These are phyloP conservation scores for Chaetoscypha palmicola DNA, from an alignment of 2,329 filamentous ascomycete species.

Conservation along the genomic window DNA sequence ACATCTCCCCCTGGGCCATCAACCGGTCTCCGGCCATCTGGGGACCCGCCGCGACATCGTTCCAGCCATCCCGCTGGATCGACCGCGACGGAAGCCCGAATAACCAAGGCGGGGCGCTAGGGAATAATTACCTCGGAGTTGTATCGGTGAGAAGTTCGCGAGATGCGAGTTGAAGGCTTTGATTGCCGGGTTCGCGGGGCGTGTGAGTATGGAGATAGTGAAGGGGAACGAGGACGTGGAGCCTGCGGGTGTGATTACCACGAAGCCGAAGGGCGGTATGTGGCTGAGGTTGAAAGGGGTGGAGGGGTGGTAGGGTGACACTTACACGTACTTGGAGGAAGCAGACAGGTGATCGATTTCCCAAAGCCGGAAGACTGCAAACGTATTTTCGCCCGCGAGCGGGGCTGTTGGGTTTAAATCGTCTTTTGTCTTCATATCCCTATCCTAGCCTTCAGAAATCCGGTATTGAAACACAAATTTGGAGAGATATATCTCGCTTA, in stretches of 20 bases:
- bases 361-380: too few relatives aligned
- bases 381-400: too few relatives aligned
- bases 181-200: constrained; percentile 35
- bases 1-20: constrained; percentile 47
- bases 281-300: constrained; percentile 17
- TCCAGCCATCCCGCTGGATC: constrained; percentile 54
- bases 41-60: constrained; percentile 52
- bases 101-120: constrained; percentile 45
- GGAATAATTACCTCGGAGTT: constrained; percentile 68
- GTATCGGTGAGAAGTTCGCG: constrained; percentile 76
- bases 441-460: too few relatives aligned
- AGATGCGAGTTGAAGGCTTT: constrained; percentile 78
- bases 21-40: constrained; percentile 51
- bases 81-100: constrained; percentile 16
- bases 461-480: too few relatives aligned
- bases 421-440: too few relatives aligned
- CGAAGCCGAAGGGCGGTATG: constrained; percentile 26
- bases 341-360: too few relatives aligned
- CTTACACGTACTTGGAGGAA: too few relatives aligned
- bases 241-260: constrained; percentile 23
- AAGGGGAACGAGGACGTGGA: constrained; percentile 18
- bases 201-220: constrained; percentile 18
- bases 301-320: constrained; percentile 16
- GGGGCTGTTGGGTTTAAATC: too few relatives aligned
- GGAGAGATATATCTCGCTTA: too few relatives aligned